Evolutionary conservation across 371 early-diverging fungal species (phyloP).

Genomic region (Basidiobolus meristosporus): DNA sequence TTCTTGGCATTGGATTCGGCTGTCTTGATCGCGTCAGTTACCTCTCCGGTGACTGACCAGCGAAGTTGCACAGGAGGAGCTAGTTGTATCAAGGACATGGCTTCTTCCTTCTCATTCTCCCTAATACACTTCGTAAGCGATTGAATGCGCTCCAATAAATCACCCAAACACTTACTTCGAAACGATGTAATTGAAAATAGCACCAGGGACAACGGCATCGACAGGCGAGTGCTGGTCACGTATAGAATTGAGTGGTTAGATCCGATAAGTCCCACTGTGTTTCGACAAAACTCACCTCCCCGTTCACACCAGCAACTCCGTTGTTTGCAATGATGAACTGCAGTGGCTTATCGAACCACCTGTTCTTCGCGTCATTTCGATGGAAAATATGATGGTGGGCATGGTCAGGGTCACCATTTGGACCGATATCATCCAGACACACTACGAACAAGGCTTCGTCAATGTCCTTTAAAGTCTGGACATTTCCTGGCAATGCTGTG

Average conservation of each 20-base stretch:
- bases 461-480: conserved; percentile 37
- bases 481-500: conserved; percentile 17
- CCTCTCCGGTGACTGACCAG: conserved; percentile 32
- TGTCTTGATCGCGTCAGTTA: conserved; percentile 22
- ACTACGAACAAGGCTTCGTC: conserved; percentile 70
- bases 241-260: background rate
- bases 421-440: conserved; percentile 59
- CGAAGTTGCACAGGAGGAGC: conserved; percentile 25
- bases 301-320: conserved; percentile 83
- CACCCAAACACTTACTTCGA: conserved; percentile 4
- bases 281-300: conserved; percentile 39
- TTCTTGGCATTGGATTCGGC: conserved; percentile 37
- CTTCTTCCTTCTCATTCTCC: conserved; percentile 33
- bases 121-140: conserved; percentile 2
- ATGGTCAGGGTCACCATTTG: conserved; percentile 29
- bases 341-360: conserved; percentile 92
- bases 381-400: conserved; percentile 64
- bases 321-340: conserved; percentile 66
- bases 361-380: conserved; percentile 51
- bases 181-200: conserved; percentile 3
- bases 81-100: conserved; percentile 36
- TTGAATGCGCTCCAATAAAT: conserved; percentile 1
- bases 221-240: conserved; percentile 56
- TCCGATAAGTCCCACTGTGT: background rate
- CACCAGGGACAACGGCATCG: conserved; percentile 79